phyloP scores from a whole-genome alignment of 106 monocot species.

The Dendrobium huoshanense region DNA sequence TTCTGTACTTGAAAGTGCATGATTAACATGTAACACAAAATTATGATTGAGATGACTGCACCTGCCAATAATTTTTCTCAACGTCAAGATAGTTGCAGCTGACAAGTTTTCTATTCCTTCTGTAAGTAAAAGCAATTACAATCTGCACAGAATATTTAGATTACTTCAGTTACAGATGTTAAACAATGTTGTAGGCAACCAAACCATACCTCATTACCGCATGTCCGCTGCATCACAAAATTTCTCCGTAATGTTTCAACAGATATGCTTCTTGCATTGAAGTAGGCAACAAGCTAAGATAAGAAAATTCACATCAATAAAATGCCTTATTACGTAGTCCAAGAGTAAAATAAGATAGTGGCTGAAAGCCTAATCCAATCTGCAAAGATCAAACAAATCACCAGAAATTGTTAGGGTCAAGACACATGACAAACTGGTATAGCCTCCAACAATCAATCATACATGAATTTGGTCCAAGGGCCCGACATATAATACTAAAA shows the following conservation, averaged over 20 bases:
- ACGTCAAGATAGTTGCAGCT: constrained; percentile 75
- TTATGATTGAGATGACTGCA: constrained; percentile 7
- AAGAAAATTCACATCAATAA: neutral
- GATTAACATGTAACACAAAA: neutral
- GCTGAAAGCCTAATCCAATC: neutral
- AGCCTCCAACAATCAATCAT: neutral
- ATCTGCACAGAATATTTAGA: constrained; percentile 29
- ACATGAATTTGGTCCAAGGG: neutral
- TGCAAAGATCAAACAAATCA: neutral
- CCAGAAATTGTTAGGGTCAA: neutral
- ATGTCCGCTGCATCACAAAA: constrained; percentile 41
- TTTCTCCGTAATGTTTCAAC: constrained; percentile 60
- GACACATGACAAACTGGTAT: neutral
- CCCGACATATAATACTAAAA: neutral
- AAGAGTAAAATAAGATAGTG: neutral
- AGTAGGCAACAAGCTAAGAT: constrained; percentile 52
- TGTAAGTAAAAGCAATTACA: constrained; percentile 84
- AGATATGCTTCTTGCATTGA: constrained; percentile 48
- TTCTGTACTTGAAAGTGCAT: neutral
- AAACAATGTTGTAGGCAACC: neutral
- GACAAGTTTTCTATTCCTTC: constrained; percentile 58
- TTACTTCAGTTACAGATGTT: neutral
- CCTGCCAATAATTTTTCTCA: constrained; percentile 79
- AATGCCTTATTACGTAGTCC: neutral
- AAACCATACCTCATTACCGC: constrained; percentile 24